Evolutionary conservation across 305 asterid species (phyloP), one percentile per base, ranked within the genome.

Genomic region (Nicotiana rustica): DNA sequence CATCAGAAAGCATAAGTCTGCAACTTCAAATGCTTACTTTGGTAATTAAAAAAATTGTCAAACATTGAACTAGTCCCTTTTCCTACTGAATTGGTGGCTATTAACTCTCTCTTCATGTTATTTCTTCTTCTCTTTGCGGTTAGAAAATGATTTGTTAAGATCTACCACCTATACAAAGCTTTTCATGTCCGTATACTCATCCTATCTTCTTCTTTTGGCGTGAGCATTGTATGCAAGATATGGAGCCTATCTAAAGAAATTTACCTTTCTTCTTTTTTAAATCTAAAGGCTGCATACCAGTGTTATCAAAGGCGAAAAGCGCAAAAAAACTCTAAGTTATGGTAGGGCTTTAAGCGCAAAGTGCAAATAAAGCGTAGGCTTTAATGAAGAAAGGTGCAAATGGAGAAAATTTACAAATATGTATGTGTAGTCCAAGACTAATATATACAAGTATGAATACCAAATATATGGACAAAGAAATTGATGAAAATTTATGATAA

Each of bases 171-270:
- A 25, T 52, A 52, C 61, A 41, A 71, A 73, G 41, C 52, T 73
- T 14, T 73, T 17, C 19, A 38, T 13, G 4, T 14, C 25, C 79
- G 4, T 73, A 15, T 52, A 25, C 31, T 52, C 65, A 29, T 75
- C 47, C 35, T 15, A 75, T 13, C 17, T 52, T 52, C 17, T 52
- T 25, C 7, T 47, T 25, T 47, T 76, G 52, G 66, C 31, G 17
- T 76, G 80, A 60, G n/a, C 66, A 29, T 75, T 75, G 29, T 25
- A 75, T 76, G 67, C 66, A 55, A 17, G 14, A 25, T 75, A 49
- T 25, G 29, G 4, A 52, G 41, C 79, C 44, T 75, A 75, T 55
- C 5, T 15, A 1, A 29, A 14, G 64, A 31, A 4, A 17, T 44
- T 76, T 55, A 31, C 1, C 33, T 55, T 31, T 76, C 31, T 76